These are phyloP conservation scores for Lepidium aucheri DNA, from an alignment of 345 rosid species.

Conservation along the genomic window DNA sequence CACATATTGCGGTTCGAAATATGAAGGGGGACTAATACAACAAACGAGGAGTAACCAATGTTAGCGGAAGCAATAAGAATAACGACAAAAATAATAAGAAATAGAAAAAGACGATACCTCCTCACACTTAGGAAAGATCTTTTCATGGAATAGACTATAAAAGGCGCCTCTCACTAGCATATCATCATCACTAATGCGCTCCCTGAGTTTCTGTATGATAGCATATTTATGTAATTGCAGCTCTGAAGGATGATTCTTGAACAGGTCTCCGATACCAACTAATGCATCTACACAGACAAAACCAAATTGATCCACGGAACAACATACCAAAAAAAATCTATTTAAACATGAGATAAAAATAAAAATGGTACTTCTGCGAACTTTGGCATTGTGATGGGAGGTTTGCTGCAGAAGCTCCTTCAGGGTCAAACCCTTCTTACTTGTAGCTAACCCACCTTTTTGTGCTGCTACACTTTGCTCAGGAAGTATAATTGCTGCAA, in stretches of 20 bases:
- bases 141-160: constrained; percentile 48
- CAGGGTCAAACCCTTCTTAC: constrained; percentile 85
- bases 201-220: constrained; percentile 57
- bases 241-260: constrained; percentile 59
- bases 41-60: neutral
- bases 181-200: constrained; percentile 64
- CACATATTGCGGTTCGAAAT: neutral
- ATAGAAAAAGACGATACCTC: constrained; percentile 44
- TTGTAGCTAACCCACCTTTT: constrained; percentile 72
- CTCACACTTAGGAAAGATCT: constrained; percentile 55
- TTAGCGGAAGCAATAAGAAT: neutral
- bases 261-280: constrained; percentile 60
- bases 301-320: neutral
- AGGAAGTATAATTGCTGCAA: constrained; percentile 79
- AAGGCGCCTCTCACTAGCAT: constrained; percentile 50
- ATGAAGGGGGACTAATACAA: neutral
- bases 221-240: constrained; percentile 46
- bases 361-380: constrained; percentile 49
- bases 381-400: constrained; percentile 78
- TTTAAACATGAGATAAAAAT: neutral
- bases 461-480: constrained; percentile 83
- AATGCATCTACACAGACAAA: constrained; percentile 53
- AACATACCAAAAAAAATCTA: neutral
- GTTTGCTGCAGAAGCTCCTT: constrained; percentile 76
- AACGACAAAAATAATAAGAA: neutral